Evolutionary conservation across 2,329 filamentous ascomycete genomes (phyloP).

Genomic region (Septoria linicola): DNA sequence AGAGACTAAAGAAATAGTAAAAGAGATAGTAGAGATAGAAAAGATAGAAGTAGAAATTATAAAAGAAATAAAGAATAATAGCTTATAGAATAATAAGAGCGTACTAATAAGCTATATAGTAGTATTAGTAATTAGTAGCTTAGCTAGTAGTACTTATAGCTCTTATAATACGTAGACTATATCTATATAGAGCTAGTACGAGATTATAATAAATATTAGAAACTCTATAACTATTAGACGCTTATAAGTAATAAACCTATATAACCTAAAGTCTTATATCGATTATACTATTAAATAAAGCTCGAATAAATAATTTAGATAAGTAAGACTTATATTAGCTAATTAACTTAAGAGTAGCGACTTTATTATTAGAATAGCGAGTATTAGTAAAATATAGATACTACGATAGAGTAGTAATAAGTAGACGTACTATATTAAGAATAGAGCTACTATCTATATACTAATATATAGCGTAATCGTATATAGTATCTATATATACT

Average conservation of each 20-base stretch:
- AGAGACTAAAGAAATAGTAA: background rate
- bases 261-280: slow-evolving; percentile 9
- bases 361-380: slow-evolving; percentile 7
- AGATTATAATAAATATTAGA: slow-evolving; percentile 1
- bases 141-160: slow-evolving; percentile 12
- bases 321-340: slow-evolving; percentile 6
- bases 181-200: background rate
- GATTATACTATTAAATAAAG: slow-evolving; percentile 8
- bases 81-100: slow-evolving; percentile 11
- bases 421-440: background rate
- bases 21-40: background rate
- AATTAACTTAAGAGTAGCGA: slow-evolving; percentile 12
- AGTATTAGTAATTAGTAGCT: slow-evolving; percentile 4
- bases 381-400: slow-evolving; percentile 1
- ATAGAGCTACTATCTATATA: slow-evolving; percentile 3
- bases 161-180: background rate
- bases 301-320: slow-evolving; percentile 9
- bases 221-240: background rate
- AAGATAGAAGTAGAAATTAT: slow-evolving; percentile 11
- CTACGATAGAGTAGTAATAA: slow-evolving; percentile 4
- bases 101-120: slow-evolving; percentile 11
- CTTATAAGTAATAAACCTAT: slow-evolving; percentile 2
- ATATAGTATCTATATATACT: slow-evolving; percentile 7
- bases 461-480: slow-evolving; percentile 3
- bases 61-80: slow-evolving; percentile 7